These are phyloP conservation scores for Handroanthus guayacan DNA, from an alignment of 257 asterid genomes.

Conservation along the genomic window DNA sequence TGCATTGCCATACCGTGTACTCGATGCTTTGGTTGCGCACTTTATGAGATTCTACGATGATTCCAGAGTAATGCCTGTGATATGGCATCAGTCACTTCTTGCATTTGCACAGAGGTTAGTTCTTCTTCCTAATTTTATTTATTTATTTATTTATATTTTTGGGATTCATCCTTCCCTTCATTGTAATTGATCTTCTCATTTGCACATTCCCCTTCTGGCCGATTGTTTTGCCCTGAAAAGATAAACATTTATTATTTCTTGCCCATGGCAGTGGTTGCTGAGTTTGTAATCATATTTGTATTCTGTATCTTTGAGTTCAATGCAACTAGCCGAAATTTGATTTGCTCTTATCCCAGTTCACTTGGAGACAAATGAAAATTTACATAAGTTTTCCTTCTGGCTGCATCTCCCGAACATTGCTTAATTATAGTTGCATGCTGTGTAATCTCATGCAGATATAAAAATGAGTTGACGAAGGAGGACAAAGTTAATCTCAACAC, in stretches of 20 bases:
- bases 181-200: neutral
- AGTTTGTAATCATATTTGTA: constrained; percentile 1
- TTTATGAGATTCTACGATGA: constrained; percentile 83
- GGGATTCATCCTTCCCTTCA: neutral
- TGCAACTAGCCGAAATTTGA: constrained; percentile 12
- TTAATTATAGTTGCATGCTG: neutral
- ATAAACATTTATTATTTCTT: neutral
- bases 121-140: neutral
- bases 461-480: constrained; percentile 82
- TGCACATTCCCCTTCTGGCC: constrained; percentile 7
- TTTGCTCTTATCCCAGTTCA: neutral
- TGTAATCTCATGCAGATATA: constrained; percentile 62
- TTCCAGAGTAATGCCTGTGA: constrained; percentile 89
- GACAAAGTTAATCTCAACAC: constrained; percentile 69
- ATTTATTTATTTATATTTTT: neutral
- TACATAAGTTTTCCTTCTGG: neutral
- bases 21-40: constrained; percentile 92
- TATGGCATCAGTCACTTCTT: constrained; percentile 98
- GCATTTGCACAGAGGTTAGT: constrained; percentile 90
- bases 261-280: neutral
- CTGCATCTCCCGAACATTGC: neutral
- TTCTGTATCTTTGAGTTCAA: neutral
- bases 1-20: constrained; percentile 95
- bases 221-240: constrained; percentile 3
- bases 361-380: constrained; percentile 1